These are phyloP conservation scores for Elongisporangium prolatum DNA, from an alignment of 352 stramenopile genomes.

Conservation along the genomic window DNA sequence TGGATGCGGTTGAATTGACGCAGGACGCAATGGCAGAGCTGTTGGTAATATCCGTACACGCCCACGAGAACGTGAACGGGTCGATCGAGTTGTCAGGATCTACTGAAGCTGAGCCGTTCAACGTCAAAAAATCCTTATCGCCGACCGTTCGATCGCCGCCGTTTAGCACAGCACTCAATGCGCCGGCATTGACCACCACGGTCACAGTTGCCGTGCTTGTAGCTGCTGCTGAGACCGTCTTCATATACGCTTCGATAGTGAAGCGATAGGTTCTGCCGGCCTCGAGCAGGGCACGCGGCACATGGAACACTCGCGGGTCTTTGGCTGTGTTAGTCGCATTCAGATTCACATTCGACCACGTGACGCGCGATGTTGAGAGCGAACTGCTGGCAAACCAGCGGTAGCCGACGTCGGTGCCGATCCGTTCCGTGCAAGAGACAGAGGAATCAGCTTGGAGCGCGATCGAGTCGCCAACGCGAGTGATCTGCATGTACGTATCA, in stretches of 20 bases:
- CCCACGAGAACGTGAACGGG: conserved; percentile 44
- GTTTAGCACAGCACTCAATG: conserved; percentile 24
- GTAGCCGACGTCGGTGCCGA: conserved; percentile 31
- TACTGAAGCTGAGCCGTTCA: conserved; percentile 36
- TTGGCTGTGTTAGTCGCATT: conserved; percentile 49
- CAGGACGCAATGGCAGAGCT: conserved; percentile 7
- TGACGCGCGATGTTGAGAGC: conserved; percentile 3
- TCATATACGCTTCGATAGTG: conserved; percentile 43
- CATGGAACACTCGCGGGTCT: conserved; percentile 54
- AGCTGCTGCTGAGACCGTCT: conserved; percentile 23
- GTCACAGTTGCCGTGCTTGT: conserved; percentile 11
- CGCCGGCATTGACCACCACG: conserved; percentile 36
- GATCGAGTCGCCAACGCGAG: conserved; percentile 27
- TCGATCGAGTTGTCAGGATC: conserved; percentile 40
- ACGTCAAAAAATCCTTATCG: conserved; percentile 37
- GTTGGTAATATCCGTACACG: conserved; percentile 51
- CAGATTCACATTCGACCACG: conserved; percentile 21
- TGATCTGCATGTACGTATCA: conserved; percentile 25
- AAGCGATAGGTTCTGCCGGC: conserved; percentile 53
- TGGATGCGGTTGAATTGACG: conserved; percentile 15
- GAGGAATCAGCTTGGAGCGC: conserved; percentile 40
- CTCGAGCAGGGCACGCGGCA: conserved; percentile 29
- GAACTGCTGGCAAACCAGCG: conserved; percentile 36
- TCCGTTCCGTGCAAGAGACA: conserved; percentile 36
- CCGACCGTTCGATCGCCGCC: conserved; percentile 48